These are phyloP conservation scores for Cornus kousa DNA, from an alignment of 148 eudicot species.

Conservation along the genomic window DNA sequence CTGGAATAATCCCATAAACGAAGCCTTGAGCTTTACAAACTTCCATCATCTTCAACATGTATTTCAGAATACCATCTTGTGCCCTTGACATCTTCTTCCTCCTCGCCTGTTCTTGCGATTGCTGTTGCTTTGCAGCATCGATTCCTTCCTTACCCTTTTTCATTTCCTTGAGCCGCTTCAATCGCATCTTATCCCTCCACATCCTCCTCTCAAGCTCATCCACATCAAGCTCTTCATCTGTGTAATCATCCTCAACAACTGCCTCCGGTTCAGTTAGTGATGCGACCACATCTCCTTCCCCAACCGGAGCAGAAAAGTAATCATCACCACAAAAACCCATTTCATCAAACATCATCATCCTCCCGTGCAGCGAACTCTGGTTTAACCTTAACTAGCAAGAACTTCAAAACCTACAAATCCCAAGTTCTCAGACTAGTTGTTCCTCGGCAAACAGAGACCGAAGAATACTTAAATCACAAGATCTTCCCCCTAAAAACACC, in stretches of 20 bases:
- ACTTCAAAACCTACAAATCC: not conserved
- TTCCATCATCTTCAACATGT: constrained; percentile 79
- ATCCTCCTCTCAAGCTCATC: constrained; percentile 78
- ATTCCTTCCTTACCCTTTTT: constrained; percentile 39
- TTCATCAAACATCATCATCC: constrained; percentile 54
- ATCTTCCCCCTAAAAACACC: not conserved
- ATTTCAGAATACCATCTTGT: constrained; percentile 66
- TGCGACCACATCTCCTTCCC: constrained; percentile 24
- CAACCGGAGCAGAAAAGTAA: constrained; percentile 36
- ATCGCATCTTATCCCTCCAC: constrained; percentile 73
- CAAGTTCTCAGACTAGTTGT: not conserved
- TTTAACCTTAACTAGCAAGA: constrained; percentile 1
- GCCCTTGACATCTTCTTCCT: constrained; percentile 75
- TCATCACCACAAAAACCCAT: constrained; percentile 55
- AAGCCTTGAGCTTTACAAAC: constrained; percentile 76
- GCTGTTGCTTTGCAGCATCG: constrained; percentile 43
- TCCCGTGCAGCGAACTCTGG: not conserved
- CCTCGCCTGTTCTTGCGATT: constrained; percentile 59
- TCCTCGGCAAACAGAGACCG: not conserved
- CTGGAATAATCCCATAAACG: constrained; percentile 71
- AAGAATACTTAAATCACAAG: not conserved
- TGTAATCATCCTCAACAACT: constrained; percentile 42
- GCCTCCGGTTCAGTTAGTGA: constrained; percentile 29
- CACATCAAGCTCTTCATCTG: constrained; percentile 66
- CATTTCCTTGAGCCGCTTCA: constrained; percentile 62